Evolutionary conservation across 129 eudicot species (phyloP).

Genomic region (Solidago caesia): DNA sequence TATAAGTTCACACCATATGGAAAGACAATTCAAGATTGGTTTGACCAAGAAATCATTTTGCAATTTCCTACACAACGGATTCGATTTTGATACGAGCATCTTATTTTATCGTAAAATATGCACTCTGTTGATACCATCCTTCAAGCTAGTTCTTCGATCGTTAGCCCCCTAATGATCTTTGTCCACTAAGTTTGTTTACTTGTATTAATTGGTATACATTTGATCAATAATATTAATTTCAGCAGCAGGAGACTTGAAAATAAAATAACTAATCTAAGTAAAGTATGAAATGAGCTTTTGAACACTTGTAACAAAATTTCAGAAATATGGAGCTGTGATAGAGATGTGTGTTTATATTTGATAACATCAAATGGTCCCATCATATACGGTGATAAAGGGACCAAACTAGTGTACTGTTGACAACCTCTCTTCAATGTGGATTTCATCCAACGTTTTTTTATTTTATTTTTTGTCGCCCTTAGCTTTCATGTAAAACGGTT

Average conservation of each 20-base stretch:
- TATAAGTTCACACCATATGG: not conserved
- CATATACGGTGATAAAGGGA: constrained; percentile 28
- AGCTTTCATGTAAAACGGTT: not conserved
- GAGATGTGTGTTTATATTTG: constrained; percentile 24
- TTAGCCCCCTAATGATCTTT: not conserved
- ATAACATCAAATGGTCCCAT: constrained; percentile 33
- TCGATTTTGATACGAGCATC: not conserved
- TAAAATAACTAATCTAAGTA: constrained; percentile 24
- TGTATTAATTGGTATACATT: not conserved
- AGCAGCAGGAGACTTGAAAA: constrained; percentile 5
- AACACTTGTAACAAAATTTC: constrained; percentile 34
- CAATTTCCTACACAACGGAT: not conserved
- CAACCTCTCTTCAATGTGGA: constrained; percentile 26
- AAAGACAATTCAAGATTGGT: not conserved
- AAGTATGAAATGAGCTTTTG: constrained; percentile 34
- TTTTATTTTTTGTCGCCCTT: not conserved
- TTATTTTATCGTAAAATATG: not conserved
- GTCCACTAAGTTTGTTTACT: not conserved
- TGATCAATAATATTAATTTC: not conserved
- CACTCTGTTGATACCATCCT: not conserved
- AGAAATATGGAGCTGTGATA: constrained; percentile 38
- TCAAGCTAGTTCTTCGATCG: not conserved
- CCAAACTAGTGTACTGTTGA: constrained; percentile 37
- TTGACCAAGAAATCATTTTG: not conserved
- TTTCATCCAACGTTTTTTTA: constrained; percentile 15